Evolutionary conservation across 1,139 yeast species (phyloP).

Genomic region (Taphrina flavorubra): DNA sequence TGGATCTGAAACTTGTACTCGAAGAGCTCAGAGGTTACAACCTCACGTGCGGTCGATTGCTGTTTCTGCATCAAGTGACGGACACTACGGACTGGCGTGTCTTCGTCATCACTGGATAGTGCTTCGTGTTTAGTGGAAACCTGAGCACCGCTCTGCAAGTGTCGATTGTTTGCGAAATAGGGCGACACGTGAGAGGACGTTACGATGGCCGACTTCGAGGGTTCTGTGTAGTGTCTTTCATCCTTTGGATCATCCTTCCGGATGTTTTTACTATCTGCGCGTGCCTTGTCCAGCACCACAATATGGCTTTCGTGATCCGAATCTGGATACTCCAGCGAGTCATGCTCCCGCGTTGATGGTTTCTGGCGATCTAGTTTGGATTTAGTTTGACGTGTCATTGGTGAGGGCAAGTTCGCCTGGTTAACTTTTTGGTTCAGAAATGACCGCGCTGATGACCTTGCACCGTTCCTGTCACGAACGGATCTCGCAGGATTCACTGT

Average conservation of each 20-base stretch:
- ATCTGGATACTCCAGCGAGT: constrained; percentile 12
- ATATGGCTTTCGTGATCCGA: constrained; percentile 11
- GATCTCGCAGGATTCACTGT: background rate
- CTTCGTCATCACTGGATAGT: constrained; percentile 2
- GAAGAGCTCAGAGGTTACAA: background rate
- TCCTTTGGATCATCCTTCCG: background rate
- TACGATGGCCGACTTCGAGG: background rate
- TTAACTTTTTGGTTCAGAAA: background rate
- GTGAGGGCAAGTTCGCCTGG: background rate
- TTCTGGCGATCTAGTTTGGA: background rate
- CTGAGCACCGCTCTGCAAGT: background rate
- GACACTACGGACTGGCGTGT: background rate
- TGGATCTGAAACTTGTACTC: constrained; percentile 1
- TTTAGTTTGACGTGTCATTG: constrained; percentile 1
- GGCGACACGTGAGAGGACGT: background rate
- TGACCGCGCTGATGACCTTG: background rate
- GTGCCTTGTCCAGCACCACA: background rate
- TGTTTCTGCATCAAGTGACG: background rate
- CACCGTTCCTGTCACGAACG: background rate
- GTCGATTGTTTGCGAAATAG: background rate
- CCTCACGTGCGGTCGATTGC: background rate
- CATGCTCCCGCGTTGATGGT: background rate
- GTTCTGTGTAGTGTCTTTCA: background rate
- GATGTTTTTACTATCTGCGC: background rate
- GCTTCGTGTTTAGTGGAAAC: background rate